Evolutionary conservation across 352 stramenopile genomes (phyloP), one percentile per base, ranked within the genome.

Genomic region (Phytophthora cryptogea): DNA sequence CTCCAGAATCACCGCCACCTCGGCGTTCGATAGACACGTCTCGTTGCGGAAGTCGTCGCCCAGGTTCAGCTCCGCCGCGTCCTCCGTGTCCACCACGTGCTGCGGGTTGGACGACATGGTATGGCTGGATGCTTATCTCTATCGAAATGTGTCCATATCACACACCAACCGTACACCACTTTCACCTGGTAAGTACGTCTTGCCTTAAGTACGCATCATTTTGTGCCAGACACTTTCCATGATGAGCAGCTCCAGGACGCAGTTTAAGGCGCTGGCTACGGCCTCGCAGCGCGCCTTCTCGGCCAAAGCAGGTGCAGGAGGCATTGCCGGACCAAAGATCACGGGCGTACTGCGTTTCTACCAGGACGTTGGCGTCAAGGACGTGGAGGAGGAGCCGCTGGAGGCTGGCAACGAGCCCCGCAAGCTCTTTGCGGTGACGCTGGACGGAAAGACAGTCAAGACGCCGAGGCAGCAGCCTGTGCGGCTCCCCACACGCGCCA

Each of bases 1-100:
- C 66, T 96, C 86, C 32, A 96, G 72, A 52, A 96, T 94, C 13
- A 96, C 88, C 1, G 88, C 88, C 14, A 96, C 88, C 59, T 96
- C 87, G 30, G 88, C 88, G 50, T 96, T 96, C 3, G 87, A 94
- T 50, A 96, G 74, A 63, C 88, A 96, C 49, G 85, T 94, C 68
- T 95, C 87, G 54, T 91, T 76, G 60, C 89, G 80, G 69, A 96
- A 96, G 63, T 96, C 88, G 49, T 91, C 83, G 48, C 88, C 88
- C 37, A 96, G 69, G 66, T 90, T 94, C 44, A 96, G 76, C 80
- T 96, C 88, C 35, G 88, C 86, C 37, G 88, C 88, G 79, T 96
- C 88, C 73, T 96, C 88, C 63, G 84, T 94, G 81, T 95, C 86
- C 56, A 95, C 81, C 31, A 93, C 83, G 53, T 95, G 86, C 80